These are phyloP conservation scores for Suhomyces xylopsoci DNA, from an alignment of 805 yeast species.

Conservation along the genomic window DNA sequence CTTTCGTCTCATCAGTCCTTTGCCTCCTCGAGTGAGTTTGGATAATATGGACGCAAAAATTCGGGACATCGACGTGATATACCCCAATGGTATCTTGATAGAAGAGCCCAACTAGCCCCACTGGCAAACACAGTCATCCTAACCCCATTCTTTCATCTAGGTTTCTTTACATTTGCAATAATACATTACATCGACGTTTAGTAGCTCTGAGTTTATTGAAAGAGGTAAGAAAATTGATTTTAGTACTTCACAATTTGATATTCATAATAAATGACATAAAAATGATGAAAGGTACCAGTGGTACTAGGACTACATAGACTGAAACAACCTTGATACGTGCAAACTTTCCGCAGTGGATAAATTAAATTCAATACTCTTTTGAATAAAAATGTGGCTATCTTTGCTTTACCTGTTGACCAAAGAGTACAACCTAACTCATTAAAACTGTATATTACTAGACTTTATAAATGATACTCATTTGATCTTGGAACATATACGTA, in stretches of 20 bases:
- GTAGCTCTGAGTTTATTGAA: neutral
- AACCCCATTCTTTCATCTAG: neutral
- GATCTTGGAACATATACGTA: neutral
- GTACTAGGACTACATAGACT: neutral
- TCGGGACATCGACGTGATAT: slow-evolving; percentile 56
- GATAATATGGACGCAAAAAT: slow-evolving; percentile 42
- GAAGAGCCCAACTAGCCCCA: slow-evolving; percentile 43
- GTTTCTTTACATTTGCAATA: no score
- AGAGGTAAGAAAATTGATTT: no score
- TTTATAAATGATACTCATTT: neutral
- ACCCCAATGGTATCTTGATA: slow-evolving; percentile 51
- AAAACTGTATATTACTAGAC: neutral
- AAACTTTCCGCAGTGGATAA: neutral
- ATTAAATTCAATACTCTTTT: neutral
- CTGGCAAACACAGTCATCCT: no score
- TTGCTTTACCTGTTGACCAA: neutral
- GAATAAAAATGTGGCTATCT: neutral
- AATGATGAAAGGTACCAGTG: neutral
- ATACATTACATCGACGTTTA: no score
- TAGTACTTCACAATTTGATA: neutral
- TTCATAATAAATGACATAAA: neutral
- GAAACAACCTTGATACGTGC: neutral
- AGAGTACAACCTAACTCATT: neutral
- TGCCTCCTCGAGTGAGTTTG: slow-evolving; percentile 36
- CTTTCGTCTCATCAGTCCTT: slow-evolving; percentile 33